Evolutionary conservation across 176 grass and related monocot species (phyloP).

Genomic region (Paspalum notatum): DNA sequence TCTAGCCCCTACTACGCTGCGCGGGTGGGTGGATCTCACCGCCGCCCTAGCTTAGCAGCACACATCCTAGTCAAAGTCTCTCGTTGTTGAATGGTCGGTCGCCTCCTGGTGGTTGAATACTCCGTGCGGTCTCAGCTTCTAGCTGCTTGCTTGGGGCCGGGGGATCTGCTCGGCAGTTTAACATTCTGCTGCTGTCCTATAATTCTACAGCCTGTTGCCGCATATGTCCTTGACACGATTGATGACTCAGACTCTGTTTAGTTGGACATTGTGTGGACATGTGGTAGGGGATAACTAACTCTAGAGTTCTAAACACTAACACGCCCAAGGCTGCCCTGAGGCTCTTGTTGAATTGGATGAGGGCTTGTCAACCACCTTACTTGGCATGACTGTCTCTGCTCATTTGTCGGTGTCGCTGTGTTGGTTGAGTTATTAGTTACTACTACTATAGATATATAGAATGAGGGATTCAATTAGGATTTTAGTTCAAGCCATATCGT

Average conservation of each 20-base stretch:
- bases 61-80: no score
- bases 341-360: no score
- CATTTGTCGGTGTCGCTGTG: background rate
- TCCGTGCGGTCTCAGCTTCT: background rate
- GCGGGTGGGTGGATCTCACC: no score
- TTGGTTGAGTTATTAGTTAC: background rate
- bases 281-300: no score
- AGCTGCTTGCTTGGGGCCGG: background rate
- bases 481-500: no score
- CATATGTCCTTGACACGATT: background rate
- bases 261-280: no score
- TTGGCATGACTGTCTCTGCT: background rate
- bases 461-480: background rate
- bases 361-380: background rate
- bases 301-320: no score
- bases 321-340: no score
- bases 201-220: no score
- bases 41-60: no score
- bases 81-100: background rate
- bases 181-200: background rate
- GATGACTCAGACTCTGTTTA: no score
- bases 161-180: background rate
- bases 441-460: no score
- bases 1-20: slow-evolving; percentile 14
- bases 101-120: background rate